Percentiles rank a stretch among this genome's conserved stretches.
Conservation (phyloP, 192 early-diverging fungal genomes). For the Coemansia sp. region DNA sequence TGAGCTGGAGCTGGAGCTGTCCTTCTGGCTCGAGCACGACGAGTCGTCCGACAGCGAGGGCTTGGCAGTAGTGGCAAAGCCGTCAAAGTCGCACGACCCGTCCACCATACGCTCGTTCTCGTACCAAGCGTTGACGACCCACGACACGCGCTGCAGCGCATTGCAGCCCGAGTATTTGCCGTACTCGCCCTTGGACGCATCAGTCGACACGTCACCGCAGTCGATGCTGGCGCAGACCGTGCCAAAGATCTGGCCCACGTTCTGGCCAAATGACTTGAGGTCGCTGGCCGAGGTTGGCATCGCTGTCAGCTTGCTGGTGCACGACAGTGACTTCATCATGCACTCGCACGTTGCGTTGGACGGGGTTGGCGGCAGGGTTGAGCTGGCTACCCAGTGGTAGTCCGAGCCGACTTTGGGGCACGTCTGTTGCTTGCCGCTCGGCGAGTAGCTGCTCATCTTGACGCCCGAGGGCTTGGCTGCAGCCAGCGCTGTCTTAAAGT, state of each 20-base stretch:
- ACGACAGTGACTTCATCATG: conserved; percentile 61
- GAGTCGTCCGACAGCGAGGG: conserved; percentile 32
- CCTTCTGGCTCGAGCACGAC: conserved; percentile 39
- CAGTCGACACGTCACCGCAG: conserved; percentile 37
- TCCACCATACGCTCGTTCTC: conserved; percentile 26
- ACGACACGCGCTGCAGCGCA: conserved; percentile 42
- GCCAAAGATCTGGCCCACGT: conserved; percentile 37
- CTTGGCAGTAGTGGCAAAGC: conserved; percentile 33
- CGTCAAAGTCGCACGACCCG: conserved; percentile 55
- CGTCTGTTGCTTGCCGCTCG: conserved; percentile 37
- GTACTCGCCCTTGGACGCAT: conserved; percentile 37
- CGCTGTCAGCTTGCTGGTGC: conserved; percentile 33
- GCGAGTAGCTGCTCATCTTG: conserved; percentile 57
- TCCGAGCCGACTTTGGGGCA: conserved; percentile 52
- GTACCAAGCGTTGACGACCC: conserved; percentile 56
- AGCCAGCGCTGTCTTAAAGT: conserved; percentile 59
- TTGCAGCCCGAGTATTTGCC: conserved; percentile 54
- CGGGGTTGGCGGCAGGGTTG: conserved; percentile 63
- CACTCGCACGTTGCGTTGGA: conserved; percentile 63
- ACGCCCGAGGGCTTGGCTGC: conserved; percentile 56
- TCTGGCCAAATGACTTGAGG: conserved; percentile 28
- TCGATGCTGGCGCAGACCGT: conserved; percentile 37
- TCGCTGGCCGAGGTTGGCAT: conserved; percentile 24
- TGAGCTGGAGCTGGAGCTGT: conserved; percentile 1
- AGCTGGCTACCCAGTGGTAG: conserved; percentile 59